Conservation (phyloP, 2,329 filamentous ascomycete species). For the Talaromyces islandicus region DNA sequence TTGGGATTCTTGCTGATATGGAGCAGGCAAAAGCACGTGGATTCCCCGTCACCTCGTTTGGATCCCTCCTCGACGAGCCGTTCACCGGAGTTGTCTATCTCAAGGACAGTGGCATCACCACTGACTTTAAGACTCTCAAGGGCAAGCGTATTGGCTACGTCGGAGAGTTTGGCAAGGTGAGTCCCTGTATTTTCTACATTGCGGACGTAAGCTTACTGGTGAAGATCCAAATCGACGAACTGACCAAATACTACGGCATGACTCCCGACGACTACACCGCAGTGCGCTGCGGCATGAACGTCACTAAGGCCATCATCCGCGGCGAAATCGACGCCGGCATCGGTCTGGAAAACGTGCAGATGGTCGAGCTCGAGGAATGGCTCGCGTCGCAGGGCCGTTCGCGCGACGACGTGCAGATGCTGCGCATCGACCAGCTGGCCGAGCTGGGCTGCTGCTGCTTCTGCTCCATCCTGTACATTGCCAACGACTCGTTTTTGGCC, state of each 20-base stretch:
- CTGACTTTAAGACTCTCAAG: constrained; percentile 68
- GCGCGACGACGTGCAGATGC: constrained; percentile 67
- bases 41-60: constrained; percentile 68
- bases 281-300: constrained; percentile 75
- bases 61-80: constrained; percentile 70
- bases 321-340: constrained; percentile 69
- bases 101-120: constrained; percentile 66
- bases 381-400: constrained; percentile 57
- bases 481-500: constrained; percentile 65
- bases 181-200: not conserved
- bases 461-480: constrained; percentile 75
- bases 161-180: constrained; percentile 67
- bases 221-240: constrained; percentile 73
- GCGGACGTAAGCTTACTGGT: not conserved
- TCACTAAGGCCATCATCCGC: constrained; percentile 67
- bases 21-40: constrained; percentile 64
- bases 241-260: constrained; percentile 73
- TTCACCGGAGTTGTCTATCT: constrained; percentile 76
- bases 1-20: not conserved
- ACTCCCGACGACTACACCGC: constrained; percentile 66
- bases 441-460: constrained; percentile 80
- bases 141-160: constrained; percentile 75
- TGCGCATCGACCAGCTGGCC: constrained; percentile 73
- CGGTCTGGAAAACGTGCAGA: constrained; percentile 75
- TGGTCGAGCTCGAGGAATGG: constrained; percentile 77